Base-by-base conservation (phyloP, 1,139 yeast species). In the Entelexis sorbosivorans region DNA sequence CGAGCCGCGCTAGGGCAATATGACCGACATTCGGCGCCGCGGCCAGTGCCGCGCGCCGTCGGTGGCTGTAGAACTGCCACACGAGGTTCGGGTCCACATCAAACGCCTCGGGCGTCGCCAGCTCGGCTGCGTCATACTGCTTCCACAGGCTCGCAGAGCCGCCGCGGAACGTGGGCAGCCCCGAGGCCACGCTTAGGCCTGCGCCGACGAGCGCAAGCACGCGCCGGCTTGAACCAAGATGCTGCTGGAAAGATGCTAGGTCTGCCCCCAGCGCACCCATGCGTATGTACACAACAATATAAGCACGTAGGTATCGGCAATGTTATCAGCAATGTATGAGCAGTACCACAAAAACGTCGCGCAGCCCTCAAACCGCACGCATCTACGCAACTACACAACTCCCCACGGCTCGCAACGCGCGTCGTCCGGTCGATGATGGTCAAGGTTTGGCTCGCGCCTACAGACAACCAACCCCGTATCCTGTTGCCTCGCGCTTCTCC, bases 31-130 rank as follows among this genome's bases (percentile, higher is more conserved):
- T 86, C 0, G 96, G 95, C 44, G 64, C 66, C 1, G 91, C 88
- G 46, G 67, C 66, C 50, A 85, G 67, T 0, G 95, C 89, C 43
- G 71, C 71, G 51, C 70, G 73, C 48, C 96, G 65, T 55, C 94
- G 69, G 67, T 79, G 77, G 8, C 88, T 74, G 64, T 87, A 86
- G 61, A 83, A 87, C 62, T 84, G 91, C 96, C 96, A 87, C 4
- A 87, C 95, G 24, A 86, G 70, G 0, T 86, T 85, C 0, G 96
- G 95, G 62, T 86, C 89, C 19, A 73, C 72, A 54, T 79, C 77
- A 63, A 87, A 87, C 5, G 95, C 95, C 63, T 87, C 95, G 0
- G 94, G 94, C 0, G 96, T 87, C 7, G 95, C 95, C 49, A 87
- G 70, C 60, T 87, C 95, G 44, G 85, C 81, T 62, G 88, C 79